Conservation (phyloP, 257 asterid species). For the Cordia subcordata region DNA sequence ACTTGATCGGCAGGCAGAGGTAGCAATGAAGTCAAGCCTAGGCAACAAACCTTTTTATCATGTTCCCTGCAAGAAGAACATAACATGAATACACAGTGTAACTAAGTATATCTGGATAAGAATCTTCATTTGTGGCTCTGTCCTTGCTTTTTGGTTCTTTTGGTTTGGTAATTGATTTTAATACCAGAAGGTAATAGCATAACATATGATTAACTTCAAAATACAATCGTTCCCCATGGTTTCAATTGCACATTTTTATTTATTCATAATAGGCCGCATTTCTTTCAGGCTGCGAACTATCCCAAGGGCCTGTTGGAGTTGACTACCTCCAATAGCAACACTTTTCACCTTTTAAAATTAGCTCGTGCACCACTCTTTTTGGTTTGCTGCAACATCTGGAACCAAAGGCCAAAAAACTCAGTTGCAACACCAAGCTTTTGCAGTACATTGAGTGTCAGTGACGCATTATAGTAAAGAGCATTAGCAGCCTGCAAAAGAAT, state of each 20-base stretch:
- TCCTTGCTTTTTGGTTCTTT: too few species aligned
- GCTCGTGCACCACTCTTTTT: slow-evolving; percentile 71
- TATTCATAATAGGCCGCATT: too few species aligned
- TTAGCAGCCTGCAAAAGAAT: slow-evolving; percentile 68
- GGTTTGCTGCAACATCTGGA: slow-evolving; percentile 88
- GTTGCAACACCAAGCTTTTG: slow-evolving; percentile 91
- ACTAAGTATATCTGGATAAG: background rate
- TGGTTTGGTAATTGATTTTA: too few species aligned
- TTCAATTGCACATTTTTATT: too few species aligned
- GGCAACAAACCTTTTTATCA: slow-evolving; percentile 90
- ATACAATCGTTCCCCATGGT: too few species aligned
- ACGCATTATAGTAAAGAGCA: slow-evolving; percentile 85
- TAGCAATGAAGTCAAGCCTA: slow-evolving; percentile 93
- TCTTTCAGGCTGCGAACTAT: too few species aligned
- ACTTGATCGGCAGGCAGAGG: slow-evolving; percentile 87
- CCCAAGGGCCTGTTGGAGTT: background rate
- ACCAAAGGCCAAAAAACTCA: slow-evolving; percentile 94
- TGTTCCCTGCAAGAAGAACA: slow-evolving; percentile 68
- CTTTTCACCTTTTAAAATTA: slow-evolving; percentile 72
- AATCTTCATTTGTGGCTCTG: too few species aligned
- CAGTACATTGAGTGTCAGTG: slow-evolving; percentile 60
- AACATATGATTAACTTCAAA: too few species aligned
- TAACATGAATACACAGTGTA: background rate
- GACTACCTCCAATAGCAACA: background rate
- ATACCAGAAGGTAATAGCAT: too few species aligned